Evolutionary conservation across 176 grass and related monocot genomes (phyloP), one percentile per base, ranked within the genome.

Genomic region (Tillandsia leiboldiana): DNA sequence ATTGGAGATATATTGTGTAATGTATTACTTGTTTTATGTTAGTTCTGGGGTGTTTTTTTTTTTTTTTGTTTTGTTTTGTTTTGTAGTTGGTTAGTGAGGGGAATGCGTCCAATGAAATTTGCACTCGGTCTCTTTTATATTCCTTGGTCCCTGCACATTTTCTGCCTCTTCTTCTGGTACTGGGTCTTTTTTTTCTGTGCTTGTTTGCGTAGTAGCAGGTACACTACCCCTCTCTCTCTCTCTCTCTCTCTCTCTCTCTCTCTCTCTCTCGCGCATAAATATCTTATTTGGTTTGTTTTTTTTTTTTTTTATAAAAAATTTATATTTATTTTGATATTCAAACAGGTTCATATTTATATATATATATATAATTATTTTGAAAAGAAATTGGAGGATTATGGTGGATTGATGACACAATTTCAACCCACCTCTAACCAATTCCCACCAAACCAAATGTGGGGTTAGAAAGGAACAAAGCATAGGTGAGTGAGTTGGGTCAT

Each of bases 401-500:
- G 52, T 71, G 76, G 62, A 74, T 81, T 66, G 51, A 57, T 74
- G 78, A 59, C 59, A 73, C 70, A 51, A 80, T 66, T 81, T 81
- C 78, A 81, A 81, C 71, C 70, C 70, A 33, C 48, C 14, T 49
- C 47, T 24, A 75, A 64, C 49, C 59, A 68, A 76, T 63, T 66
- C 50, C 69, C 33, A 73, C 49, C 70, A 57, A 81, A 66, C 14
- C 64, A 17, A 56, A 56, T 18, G 14, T 18, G 12, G 13, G 51
- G 14, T 47, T 63, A 20, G 75, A 69, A 42, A 42, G 75, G 65
- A 53, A 50, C 75, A 54, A 6, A 20, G 51, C 14, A 53, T 69
- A 22, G 10, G 48, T 27, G 62, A 42, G 1, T 52, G 20, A 78
- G 49, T 42, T 42, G 33, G 33, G 33, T 42, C 70, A 67, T 69